These are phyloP conservation scores for Aspergillus wentii DNA, from an alignment of 495 filamentous ascomycete genomes.

Conservation along the genomic window DNA sequence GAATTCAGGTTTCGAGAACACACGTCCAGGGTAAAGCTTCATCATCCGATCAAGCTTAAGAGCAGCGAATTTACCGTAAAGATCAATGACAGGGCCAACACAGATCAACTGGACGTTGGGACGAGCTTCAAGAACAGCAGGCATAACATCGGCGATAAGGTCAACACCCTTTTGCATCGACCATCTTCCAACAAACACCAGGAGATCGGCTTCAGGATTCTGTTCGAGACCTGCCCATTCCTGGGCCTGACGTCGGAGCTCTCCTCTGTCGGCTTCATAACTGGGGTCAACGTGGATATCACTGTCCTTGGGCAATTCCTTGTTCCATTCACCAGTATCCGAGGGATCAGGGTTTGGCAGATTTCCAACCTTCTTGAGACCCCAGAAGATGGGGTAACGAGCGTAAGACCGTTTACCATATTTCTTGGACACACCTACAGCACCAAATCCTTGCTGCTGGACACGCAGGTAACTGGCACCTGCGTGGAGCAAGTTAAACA, in stretches of 20 bases:
- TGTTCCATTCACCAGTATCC: conserved; percentile 66
- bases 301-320: conserved; percentile 45
- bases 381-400: conserved; percentile 76
- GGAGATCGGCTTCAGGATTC: conserved; percentile 62
- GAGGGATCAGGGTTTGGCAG: conserved; percentile 74
- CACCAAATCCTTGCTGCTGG: conserved; percentile 71
- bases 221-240: conserved; percentile 70
- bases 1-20: conserved; percentile 74
- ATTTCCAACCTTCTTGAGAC: conserved; percentile 62
- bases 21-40: conserved; percentile 69
- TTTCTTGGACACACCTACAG: conserved; percentile 69
- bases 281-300: conserved; percentile 51
- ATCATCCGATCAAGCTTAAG: conserved; percentile 68
- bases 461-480: conserved; percentile 69
- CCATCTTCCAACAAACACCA: conserved; percentile 79
- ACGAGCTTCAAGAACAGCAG: conserved; percentile 62
- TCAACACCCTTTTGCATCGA: conserved; percentile 76
- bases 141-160: conserved; percentile 73
- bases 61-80: conserved; percentile 74
- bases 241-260: conserved; percentile 63
- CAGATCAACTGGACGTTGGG: conserved; percentile 65
- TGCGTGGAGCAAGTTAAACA: conserved; percentile 70
- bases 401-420: conserved; percentile 73
- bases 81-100: conserved; percentile 70
- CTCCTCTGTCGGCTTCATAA: conserved; percentile 52